Evolutionary conservation across 208 protist species (phyloP), one percentile per base, ranked within the genome.

Genomic region (Tritrichomonas musculus): DNA sequence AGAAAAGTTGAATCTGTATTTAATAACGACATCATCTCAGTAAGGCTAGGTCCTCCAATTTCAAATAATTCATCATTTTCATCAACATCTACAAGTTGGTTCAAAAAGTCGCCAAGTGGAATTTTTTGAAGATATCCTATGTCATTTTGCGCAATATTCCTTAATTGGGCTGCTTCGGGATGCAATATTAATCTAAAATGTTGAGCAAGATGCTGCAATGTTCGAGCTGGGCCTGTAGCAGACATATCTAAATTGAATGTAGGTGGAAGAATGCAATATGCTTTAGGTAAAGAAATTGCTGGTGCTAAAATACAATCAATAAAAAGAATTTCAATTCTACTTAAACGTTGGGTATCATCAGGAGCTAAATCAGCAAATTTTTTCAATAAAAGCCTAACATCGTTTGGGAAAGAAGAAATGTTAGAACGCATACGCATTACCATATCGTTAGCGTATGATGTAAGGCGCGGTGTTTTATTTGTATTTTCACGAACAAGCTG

Each of bases 261-360:
- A 27, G 77, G 77, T 22, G 77, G 77, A 5, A 88, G 57, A 39
- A 88, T 13, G 39, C 41, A 88, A 88, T 88, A 88, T 57, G 77
- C 47, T 49, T 88, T 88, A 0, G 77, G 77, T 17, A 57, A 57
- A 33, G 77, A 88, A 57, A 88, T 88, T 14, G 77, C 77, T 20
- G 77, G 77, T 17, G 47, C 77, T 39, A 88, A 57, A 60, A 57
- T 49, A 47, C 77, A 88, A 57, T 88, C 77, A 20, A 88, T 60
- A 30, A 88, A 88, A 39, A 88, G 57, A 8, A 53, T 88, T 57
- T 88, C 77, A 50, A 53, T 33, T 53, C 77, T 25, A 33, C 30
- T 44, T 11, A 88, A 2, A 41, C 44, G 25, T 39, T 53, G 13
- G 11, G 33, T 27, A 57, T 53, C 41, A 14, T 20, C 44, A 17